Conservation (phyloP, 177 flowering plant genomes). For the Tripterygium wilfordii region DNA sequence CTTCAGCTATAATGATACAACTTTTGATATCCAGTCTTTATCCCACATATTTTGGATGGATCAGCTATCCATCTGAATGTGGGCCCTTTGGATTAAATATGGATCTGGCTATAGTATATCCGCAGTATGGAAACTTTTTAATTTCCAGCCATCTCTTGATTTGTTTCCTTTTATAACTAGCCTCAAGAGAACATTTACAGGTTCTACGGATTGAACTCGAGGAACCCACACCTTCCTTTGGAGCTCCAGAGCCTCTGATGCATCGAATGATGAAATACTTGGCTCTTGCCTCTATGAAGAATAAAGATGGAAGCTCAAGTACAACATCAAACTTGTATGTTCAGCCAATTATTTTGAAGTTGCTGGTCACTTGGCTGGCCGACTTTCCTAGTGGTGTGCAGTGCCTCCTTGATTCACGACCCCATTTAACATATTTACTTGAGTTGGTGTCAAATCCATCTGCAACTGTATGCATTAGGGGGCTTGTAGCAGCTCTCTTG, state of each 20-base stretch:
- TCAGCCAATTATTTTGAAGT: constrained; percentile 70
- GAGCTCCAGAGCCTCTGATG: constrained; percentile 81
- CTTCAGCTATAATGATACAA: too few relatives aligned
- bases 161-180: neutral
- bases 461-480: constrained; percentile 51
- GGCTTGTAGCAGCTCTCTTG: constrained; percentile 76
- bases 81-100: too few relatives aligned
- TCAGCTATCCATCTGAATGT: too few relatives aligned
- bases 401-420: constrained; percentile 78
- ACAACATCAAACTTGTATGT: constrained; percentile 29
- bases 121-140: too few relatives aligned
- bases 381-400: constrained; percentile 78
- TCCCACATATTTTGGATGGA: too few relatives aligned
- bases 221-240: constrained; percentile 55
- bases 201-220: constrained; percentile 68
- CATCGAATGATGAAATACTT: constrained; percentile 79
- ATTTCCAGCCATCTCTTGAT: too few relatives aligned
- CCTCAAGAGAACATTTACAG: constrained; percentile 33
- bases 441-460: constrained; percentile 68
- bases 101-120: neutral
- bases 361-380: constrained; percentile 79
- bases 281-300: constrained; percentile 72
- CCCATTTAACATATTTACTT: constrained; percentile 77
- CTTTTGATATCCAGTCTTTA: too few relatives aligned
- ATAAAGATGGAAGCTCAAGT: constrained; percentile 45